Percentiles rank a stretch among this genome's conserved stretches.
Conservation (phyloP, 129 eudicot genomes). For the Daucus carota region DH1_v3.0 NC_030382.2:29814501-29815000, state of each 20-base stretch:
- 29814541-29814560: slow-evolving; percentile 78
- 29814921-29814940: slow-evolving; percentile 66
- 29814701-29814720: background rate
- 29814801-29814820: background rate
- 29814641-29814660: background rate
- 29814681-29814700: background rate
- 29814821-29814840: background rate
- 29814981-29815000: slow-evolving; percentile 92
- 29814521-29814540: slow-evolving; percentile 72
- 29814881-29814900: slow-evolving; percentile 90
- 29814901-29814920: slow-evolving; percentile 59
- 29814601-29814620: background rate
- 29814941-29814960: slow-evolving; percentile 57
- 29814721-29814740: background rate
- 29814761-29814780: background rate
- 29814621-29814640: background rate
- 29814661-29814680: background rate
- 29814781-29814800: background rate
- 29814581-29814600: slow-evolving; percentile 67
- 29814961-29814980: slow-evolving; percentile 55
- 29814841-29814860: background rate
- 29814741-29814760: background rate
- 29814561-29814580: slow-evolving; percentile 84
- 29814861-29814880: background rate
- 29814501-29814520: slow-evolving; percentile 88